These are phyloP conservation scores for Phytopythium ostracodes DNA, from an alignment of 352 stramenopile genomes.

Conservation along the genomic window DNA sequence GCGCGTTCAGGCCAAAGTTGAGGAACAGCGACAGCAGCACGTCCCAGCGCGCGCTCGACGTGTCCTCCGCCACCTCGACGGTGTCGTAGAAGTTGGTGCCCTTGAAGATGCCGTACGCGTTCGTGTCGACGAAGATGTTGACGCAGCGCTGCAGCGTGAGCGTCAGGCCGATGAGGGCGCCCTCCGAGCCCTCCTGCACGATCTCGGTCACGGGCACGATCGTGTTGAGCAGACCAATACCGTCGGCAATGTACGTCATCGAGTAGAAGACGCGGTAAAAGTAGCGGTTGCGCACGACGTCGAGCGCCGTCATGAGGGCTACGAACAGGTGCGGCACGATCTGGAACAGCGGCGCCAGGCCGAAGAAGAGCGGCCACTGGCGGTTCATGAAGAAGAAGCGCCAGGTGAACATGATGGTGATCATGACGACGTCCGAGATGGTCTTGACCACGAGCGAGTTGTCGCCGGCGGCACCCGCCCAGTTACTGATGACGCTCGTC, in stretches of 20 bases:
- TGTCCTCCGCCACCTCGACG: slow-evolving; percentile 26
- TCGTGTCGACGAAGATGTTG: slow-evolving; percentile 57
- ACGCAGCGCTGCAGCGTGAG: slow-evolving; percentile 56
- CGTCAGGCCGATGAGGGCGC: slow-evolving; percentile 49
- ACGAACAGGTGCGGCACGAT: slow-evolving; percentile 49
- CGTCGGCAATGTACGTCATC: slow-evolving; percentile 44
- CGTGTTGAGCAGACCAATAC: slow-evolving; percentile 46
- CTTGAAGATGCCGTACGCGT: slow-evolving; percentile 35
- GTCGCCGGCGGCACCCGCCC: slow-evolving; percentile 34
- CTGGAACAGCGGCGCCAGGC: slow-evolving; percentile 38
- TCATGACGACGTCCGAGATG: slow-evolving; percentile 53
- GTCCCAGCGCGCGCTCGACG: slow-evolving; percentile 29
- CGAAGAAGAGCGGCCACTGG: slow-evolving; percentile 54
- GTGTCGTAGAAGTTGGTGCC: slow-evolving; percentile 45
- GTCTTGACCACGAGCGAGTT: slow-evolving; percentile 41
- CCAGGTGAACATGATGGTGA: slow-evolving; percentile 47
- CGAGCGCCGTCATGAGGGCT: slow-evolving; percentile 32
- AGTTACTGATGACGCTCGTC: slow-evolving; percentile 30
- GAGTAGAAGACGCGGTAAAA: slow-evolving; percentile 53
- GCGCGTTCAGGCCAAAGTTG: slow-evolving; percentile 47
- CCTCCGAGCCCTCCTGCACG: slow-evolving; percentile 59
- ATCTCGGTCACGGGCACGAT: slow-evolving; percentile 66
- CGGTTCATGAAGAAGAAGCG: slow-evolving; percentile 57
- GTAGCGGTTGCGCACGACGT: slow-evolving; percentile 46
- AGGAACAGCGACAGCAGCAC: slow-evolving; percentile 50